Percentiles rank a stretch among this genome's conserved stretches.
These are phyloP conservation scores for Paramecium biaurelia DNA, from an alignment of 73 alveolate genomes.

Conservation along the genomic window DNA sequence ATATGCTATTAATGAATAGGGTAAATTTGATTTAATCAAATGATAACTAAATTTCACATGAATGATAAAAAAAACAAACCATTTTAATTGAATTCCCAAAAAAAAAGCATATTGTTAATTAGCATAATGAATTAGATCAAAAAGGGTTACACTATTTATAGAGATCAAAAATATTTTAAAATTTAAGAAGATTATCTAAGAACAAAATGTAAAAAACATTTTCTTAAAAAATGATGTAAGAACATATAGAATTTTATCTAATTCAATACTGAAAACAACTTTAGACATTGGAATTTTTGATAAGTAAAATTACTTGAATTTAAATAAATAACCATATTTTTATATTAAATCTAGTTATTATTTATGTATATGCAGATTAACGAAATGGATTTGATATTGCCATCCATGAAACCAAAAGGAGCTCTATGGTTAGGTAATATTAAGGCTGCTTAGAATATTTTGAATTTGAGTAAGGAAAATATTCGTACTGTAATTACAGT, in stretches of 20 bases:
- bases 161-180: background rate
- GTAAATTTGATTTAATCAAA: background rate
- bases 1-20: background rate
- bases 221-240: too few species aligned
- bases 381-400: conserved; percentile 9
- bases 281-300: background rate
- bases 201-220: too few species aligned
- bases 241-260: too few species aligned
- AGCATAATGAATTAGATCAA: background rate
- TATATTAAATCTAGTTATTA: background rate
- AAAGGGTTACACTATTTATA: background rate
- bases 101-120: background rate
- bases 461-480: background rate
- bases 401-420: background rate
- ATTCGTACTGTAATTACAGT: conserved; percentile 21
- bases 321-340: background rate
- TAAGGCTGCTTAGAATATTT: background rate
- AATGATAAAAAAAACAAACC: background rate
- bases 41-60: background rate
- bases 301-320: background rate
- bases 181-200: background rate
- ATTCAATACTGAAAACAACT: background rate
- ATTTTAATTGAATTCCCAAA: background rate
- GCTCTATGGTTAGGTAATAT: background rate
- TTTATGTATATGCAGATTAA: background rate